phyloP scores from a whole-genome alignment of 805 yeast species.

The Henningerozyma blattae region DNA sequence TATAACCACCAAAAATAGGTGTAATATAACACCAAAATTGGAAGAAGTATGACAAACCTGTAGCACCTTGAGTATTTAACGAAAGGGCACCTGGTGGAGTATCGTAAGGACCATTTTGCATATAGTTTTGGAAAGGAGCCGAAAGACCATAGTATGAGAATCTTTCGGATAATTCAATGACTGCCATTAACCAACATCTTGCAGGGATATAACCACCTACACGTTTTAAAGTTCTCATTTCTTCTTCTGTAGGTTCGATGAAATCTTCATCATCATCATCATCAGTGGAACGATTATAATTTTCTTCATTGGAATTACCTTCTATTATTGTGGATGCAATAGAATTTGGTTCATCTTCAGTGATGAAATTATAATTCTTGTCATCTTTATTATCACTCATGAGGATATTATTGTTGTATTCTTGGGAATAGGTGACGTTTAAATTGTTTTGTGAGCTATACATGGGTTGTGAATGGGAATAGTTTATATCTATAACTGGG shows the following conservation, averaged over 20 bases:
- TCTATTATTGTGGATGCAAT: too few species aligned
- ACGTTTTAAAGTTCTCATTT: constrained; percentile 15
- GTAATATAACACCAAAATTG: constrained; percentile 75
- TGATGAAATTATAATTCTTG: too few species aligned
- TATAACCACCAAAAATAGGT: constrained; percentile 63
- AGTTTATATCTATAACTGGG: too few species aligned
- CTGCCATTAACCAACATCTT: constrained; percentile 37
- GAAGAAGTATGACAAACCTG: constrained; percentile 62
- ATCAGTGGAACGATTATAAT: too few species aligned
- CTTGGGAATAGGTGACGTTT: too few species aligned
- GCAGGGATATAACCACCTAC: constrained; percentile 35
- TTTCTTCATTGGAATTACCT: too few species aligned
- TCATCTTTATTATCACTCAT: too few species aligned
- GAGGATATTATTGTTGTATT: too few species aligned
- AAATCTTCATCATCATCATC: constrained; percentile 6
- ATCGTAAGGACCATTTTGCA: constrained; percentile 40
- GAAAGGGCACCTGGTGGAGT: constrained; percentile 42
- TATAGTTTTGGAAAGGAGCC: constrained; percentile 66
- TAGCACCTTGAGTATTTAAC: constrained; percentile 49
- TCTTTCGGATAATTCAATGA: constrained; percentile 71
- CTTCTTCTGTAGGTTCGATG: constrained; percentile 23
- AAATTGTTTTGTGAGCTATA: too few species aligned
- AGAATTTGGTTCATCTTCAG: too few species aligned
- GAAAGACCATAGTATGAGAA: constrained; percentile 69
- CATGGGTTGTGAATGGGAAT: too few species aligned